Percentiles rank a stretch among this genome's conserved stretches.
These are phyloP conservation scores for Cladosporium sp. DNA, from an alignment of 2,329 filamentous ascomycete species.

Conservation along the genomic window DNA sequence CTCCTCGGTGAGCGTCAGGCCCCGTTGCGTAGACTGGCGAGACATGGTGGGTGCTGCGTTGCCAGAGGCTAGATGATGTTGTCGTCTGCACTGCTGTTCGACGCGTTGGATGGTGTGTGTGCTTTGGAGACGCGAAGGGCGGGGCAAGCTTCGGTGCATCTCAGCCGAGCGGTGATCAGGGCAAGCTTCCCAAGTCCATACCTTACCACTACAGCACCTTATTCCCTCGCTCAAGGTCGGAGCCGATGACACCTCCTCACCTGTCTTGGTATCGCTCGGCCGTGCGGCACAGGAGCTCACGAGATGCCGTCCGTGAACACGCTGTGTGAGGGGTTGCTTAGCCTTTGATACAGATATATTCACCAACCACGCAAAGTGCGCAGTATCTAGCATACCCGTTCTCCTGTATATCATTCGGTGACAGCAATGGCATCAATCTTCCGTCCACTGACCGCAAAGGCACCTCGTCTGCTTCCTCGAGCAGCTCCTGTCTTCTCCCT, in stretches of 20 bases:
- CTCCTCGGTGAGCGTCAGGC: constrained; percentile 84
- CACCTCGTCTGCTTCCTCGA: not conserved
- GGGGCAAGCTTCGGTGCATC: no score
- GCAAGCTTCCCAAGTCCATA: no score
- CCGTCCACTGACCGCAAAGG: not conserved
- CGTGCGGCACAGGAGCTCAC: not conserved
- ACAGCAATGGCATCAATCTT: constrained; percentile 1
- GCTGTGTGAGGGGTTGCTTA: not conserved
- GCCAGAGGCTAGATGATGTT: no score
- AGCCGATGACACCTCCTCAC: no score
- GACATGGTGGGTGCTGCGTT: constrained; percentile 40
- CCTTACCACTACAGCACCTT: no score
- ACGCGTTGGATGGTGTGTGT: no score
- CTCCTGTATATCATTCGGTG: no score
- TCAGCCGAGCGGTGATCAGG: no score
- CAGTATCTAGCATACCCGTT: no score
- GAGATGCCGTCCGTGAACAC: not conserved
- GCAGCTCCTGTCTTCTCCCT: not conserved
- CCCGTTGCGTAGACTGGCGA: constrained; percentile 48
- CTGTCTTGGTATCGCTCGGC: not conserved
- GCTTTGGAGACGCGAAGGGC: no score
- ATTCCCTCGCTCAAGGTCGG: no score
- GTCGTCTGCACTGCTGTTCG: not conserved
- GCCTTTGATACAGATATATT: not conserved
- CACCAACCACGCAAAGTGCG: no score